Conservation (phyloP, 352 stramenopile species). For the Phytopythium boreale region DNA sequence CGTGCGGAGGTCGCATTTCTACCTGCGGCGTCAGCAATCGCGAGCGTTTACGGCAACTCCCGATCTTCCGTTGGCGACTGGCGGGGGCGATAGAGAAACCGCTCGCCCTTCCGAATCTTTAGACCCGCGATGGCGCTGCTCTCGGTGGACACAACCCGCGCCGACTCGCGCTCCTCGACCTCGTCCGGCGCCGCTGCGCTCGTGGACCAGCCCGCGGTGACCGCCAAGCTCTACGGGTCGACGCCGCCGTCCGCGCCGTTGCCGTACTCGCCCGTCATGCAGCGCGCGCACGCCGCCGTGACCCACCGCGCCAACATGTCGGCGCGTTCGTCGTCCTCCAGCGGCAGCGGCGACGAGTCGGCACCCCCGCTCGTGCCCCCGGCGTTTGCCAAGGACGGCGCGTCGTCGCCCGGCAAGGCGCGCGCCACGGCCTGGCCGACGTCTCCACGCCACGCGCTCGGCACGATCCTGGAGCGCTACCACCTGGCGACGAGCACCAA, state of each 20-base stretch:
- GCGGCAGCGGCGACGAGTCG: conserved; percentile 34
- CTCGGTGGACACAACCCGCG: conserved; percentile 3
- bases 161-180: not conserved
- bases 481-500: conserved; percentile 70
- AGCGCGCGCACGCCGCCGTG: conserved; percentile 6
- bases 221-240: conserved; percentile 18
- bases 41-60: too few species aligned
- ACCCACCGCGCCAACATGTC: conserved; percentile 17
- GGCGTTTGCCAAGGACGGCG: conserved; percentile 1
- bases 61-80: not conserved
- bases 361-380: conserved; percentile 10
- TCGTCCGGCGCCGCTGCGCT: not conserved
- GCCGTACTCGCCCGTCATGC: conserved; percentile 2
- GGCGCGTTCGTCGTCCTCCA: conserved; percentile 33
- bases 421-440: conserved; percentile 12
- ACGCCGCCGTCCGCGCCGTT: conserved; percentile 19
- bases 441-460: conserved; percentile 18
- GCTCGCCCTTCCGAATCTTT: not conserved
- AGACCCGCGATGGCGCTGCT: conserved; percentile 7
- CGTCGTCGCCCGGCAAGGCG: conserved; percentile 2
- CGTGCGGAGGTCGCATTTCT: not conserved
- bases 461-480: conserved; percentile 56
- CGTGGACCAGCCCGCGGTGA: conserved; percentile 1
- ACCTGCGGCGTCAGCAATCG: not conserved
- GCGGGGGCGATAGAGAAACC: not conserved